Base-by-base conservation (phyloP, 75 land plant genomes). In the Pinus taeda region DNA sequence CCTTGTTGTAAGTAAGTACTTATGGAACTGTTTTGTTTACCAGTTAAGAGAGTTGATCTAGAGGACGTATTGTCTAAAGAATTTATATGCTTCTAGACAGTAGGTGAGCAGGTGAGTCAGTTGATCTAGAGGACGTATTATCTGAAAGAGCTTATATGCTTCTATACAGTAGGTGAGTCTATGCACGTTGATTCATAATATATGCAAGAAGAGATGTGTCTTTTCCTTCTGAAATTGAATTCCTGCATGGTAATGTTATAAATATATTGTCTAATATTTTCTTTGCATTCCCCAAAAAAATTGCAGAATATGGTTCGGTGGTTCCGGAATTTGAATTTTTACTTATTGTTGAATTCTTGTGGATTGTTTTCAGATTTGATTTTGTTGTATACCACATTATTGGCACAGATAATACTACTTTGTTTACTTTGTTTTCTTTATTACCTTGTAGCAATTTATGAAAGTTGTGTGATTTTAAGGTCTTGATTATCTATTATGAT, bases 141-240 rank as follows among this genome's bases (percentile, higher is more conserved):
- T 79, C 90, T 15, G 86, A 93, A 79, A 90, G 89, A 73, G 98
- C 96, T 33, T 95, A 95, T 69, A 95, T 95, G 96, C 86, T 95
- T 30, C 76, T 95, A 14, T 95, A 95, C 77, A 81, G 78, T 87
- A 89, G 98, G 98, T 95, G 74, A 57, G 14, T 15, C 22, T 17
- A 69, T 42, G 22, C 71, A 69, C 12, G 53, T n/a, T 18, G 62
- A 18, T 60, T 18, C 20, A 60, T 60, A 60, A 18, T n/a, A 60
- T 4, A 60, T 60, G n/a, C 20, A 60, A n/a, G 5, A 6, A 4
- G 6, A 7, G 4, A 0, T 60, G 53, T 45, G 53, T 45, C 36
- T 67, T 17, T 64, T 36, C 49, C 9, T 15, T 42, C 22, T 9
- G n/a, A 39, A 6, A 69, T 18, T 37, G 53, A 69, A 15, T 69